Percentiles rank a stretch among this genome's conserved stretches.
Conservation (phyloP, 2,329 filamentous ascomycete genomes). For the Aspergillus sp. region DNA sequence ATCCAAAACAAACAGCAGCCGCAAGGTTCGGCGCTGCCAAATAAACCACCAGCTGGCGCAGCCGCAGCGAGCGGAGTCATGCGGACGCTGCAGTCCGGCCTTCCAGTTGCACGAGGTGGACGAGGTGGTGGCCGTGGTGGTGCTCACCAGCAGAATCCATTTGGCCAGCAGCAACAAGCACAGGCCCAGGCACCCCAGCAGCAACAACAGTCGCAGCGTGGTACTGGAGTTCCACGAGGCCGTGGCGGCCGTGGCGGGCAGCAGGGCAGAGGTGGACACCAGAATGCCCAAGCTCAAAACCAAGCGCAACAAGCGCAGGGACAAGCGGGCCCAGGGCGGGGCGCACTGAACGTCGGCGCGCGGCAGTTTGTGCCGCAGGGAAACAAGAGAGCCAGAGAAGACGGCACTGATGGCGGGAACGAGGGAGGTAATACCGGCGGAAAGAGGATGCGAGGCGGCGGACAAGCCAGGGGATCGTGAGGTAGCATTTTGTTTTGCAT, state of each 20-base stretch:
- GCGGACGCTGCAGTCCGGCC: constrained; percentile 44
- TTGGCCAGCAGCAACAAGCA: constrained; percentile 26
- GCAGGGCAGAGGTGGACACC: constrained; percentile 36
- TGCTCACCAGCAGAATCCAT: constrained; percentile 30
- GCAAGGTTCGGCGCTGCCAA: constrained; percentile 29
- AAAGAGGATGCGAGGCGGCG: constrained; percentile 50
- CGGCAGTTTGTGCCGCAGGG: constrained; percentile 58
- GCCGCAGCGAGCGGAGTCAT: constrained; percentile 42
- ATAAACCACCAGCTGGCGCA: constrained; percentile 35
- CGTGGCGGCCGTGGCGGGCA: constrained; percentile 43
- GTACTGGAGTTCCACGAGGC: constrained; percentile 44
- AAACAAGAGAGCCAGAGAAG: constrained; percentile 57
- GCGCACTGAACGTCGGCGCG: constrained; percentile 50
- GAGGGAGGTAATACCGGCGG: constrained; percentile 41
- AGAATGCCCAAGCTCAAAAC: constrained; percentile 40
- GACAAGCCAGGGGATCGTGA: constrained; percentile 29
- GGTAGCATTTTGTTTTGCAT: constrained; percentile 5
- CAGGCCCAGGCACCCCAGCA: constrained; percentile 30
- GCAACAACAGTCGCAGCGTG: constrained; percentile 35
- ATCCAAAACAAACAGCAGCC: constrained; percentile 20
- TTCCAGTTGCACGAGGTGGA: constrained; percentile 45
- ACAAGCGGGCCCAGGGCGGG: constrained; percentile 32
- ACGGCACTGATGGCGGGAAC: constrained; percentile 40
- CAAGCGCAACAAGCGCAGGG: constrained; percentile 22
- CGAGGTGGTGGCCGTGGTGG: constrained; percentile 42